Base-by-base conservation (phyloP, 257 asterid species). In the Schizonepeta tenuifolia region DNA sequence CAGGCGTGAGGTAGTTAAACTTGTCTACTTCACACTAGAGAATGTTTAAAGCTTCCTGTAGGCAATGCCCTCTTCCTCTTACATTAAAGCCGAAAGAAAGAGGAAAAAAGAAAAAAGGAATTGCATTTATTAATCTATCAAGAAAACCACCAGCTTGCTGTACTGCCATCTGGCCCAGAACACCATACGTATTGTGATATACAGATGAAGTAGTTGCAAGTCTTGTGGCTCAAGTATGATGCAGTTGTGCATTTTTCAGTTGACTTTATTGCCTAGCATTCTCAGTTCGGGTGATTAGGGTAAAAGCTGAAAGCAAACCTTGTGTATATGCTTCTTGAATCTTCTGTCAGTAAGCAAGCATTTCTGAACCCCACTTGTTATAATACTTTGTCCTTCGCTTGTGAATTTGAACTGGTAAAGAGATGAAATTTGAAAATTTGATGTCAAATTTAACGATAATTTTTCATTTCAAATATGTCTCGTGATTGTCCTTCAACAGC, bases 1-100 rank as follows among this genome's bases (percentile, higher is more conserved):
- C 71, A 82, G 89, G 75, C 89, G 90, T 73, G 98, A 95, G 97
- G 99, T 95, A 80, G 64, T 57, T 64, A 56, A 70, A 72, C 47
- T 33, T 58, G 65, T 67, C 78, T 73, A 20, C 75, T 53, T 51
- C 51, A 13, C 56, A 49, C 47, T 18, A 50, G 54, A 50, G 35
- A 70, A 35, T 46, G 61, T 56, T 11, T 50, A 67, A 43, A 24
- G 46, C 72, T 58, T n/a, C 60, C 56, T 65, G 53, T n/a, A 0
- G 33, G 57, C 63, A 55, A 9, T 18, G 71, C 35, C 50, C 67
- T 74, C 58, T 69, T 71, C 62, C 71, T 58, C 58, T 64, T 17
- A 9, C 40, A 50, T 13, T 26, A 38, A 57, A 10, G 13, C 21
- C 13, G 74, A 69, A 43, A 79, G 64, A 36, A 12, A 36, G 44